These are phyloP conservation scores for Leccinum ochraceum DNA, from an alignment of 768 basidiomycete genomes.

Conservation along the genomic window DNA sequence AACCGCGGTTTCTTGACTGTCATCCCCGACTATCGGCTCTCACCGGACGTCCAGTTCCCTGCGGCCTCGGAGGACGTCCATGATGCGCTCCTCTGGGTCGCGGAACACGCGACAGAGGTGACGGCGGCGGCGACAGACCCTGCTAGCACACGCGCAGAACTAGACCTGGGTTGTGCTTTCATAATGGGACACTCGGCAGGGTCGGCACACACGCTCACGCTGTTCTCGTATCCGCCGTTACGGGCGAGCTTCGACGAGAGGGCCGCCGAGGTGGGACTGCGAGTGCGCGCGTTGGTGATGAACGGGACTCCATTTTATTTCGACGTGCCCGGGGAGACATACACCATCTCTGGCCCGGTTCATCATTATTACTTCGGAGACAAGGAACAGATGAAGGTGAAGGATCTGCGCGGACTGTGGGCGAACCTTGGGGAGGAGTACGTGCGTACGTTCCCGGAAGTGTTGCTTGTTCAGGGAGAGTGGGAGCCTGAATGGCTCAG, in stretches of 20 bases:
- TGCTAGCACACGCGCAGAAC: too few species aligned
- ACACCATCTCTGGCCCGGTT: conserved; percentile 26
- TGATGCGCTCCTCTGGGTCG: too few species aligned
- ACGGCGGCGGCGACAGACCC: too few species aligned
- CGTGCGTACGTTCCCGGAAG: conserved; percentile 43
- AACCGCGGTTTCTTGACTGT: conserved; percentile 54
- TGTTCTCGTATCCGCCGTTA: conserved; percentile 37
- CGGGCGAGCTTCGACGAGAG: conserved; percentile 35
- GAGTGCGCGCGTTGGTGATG: conserved; percentile 46
- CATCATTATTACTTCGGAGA: conserved; percentile 36
- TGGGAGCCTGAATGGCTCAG: conserved; percentile 50
- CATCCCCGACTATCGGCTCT: too few species aligned
- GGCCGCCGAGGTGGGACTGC: conserved; percentile 20
- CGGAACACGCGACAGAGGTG: too few species aligned
- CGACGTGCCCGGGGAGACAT: conserved; percentile 25
- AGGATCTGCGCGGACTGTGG: conserved; percentile 45
- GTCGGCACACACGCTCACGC: conserved; percentile 47
- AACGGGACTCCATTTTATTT: conserved; percentile 48
- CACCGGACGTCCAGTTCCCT: too few species aligned
- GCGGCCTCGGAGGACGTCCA: too few species aligned
- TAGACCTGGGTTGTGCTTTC: too few species aligned
- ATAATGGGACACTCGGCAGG: too few species aligned
- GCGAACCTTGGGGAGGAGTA: conserved; percentile 35
- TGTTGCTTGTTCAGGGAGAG: conserved; percentile 53
- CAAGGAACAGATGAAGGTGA: conserved; percentile 42